Base-by-base conservation (phyloP, 2,329 filamentous ascomycete species). In the Exophiala xenobiotica region DNA sequence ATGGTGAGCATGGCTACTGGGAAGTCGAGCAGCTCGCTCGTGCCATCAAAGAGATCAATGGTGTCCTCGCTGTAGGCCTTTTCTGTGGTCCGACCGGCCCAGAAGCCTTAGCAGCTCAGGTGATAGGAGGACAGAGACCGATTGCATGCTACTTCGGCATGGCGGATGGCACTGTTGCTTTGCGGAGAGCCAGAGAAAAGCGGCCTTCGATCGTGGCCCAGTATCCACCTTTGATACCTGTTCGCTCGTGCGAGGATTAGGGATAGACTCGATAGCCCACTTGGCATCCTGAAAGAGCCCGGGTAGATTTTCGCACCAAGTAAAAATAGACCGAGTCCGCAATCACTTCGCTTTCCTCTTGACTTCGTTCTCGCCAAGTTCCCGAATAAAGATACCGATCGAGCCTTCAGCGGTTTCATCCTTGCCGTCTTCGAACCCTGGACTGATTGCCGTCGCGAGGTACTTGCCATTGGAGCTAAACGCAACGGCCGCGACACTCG, bases 71-170 rank as follows among this genome's bases (percentile, higher is more conserved):
- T 67, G 91, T 95, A 22, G 93, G 93, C 11, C 78, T 99, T 39
- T 99, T 99, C 74, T 82, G 84, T 35, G 92, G 92, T 3, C 67
- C 84, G 63, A 91, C 92, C 54, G 92, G 92, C 0, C 74, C 81
- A 12, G 78, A 95, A 68, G 80, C 82, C 53, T 80, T 79, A 35
- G 74, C 78, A 48, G 75, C 78, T 52, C 78, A 82, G 58, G 71
- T 77, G 64, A 72, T 82, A 41, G 86, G 87, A 41, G 90, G 88
- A 1, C 90, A 96, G 74, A 95, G 92, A 73, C 93, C 93, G 0
- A 80, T 96, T 9, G 90, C 90, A 22, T 91, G 90, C 19, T 99
- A 97, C 74, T 99, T 97, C 71, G 93, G 93, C 27, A 88, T 93
- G 82, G 81, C 86, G 38, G 87, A 89, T 65, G 88, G 88, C 3